Percentiles rank a stretch among this genome's conserved stretches.
phyloP scores from a whole-genome alignment of 164 flowering plant species.

The Amborella trichopoda region DNA sequence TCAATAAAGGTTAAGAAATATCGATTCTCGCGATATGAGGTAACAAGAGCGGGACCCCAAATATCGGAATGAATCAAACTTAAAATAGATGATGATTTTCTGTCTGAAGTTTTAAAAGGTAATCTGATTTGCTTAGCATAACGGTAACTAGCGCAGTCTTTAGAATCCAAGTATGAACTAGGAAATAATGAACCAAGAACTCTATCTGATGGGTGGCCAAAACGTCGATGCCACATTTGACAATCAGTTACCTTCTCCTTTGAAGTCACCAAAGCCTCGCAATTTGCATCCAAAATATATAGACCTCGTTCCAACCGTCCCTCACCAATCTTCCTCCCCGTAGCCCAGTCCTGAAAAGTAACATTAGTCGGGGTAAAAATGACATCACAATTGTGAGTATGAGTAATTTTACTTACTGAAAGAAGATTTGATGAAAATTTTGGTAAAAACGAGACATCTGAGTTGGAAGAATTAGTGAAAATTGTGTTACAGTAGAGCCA shows the following conservation, averaged over 20 bases:
- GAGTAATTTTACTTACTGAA: neutral
- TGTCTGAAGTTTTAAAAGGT: neutral
- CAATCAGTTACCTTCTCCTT: neutral
- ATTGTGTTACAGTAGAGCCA: neutral
- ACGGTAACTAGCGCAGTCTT: neutral
- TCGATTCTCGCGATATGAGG: neutral
- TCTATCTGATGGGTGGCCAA: neutral
- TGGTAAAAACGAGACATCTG: neutral
- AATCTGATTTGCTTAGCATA: neutral
- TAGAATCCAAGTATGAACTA: neutral
- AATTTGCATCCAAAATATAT: neutral
- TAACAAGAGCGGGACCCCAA: neutral
- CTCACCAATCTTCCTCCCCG: slow-evolving; percentile 1
- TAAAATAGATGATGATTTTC: neutral
- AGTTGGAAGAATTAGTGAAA: neutral
- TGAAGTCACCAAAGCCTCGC: neutral
- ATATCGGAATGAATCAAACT: neutral
- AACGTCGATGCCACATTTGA: neutral
- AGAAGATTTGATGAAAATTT: neutral
- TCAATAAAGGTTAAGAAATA: neutral
- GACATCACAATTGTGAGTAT: neutral
- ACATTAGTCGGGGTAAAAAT: neutral
- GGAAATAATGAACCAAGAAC: neutral
- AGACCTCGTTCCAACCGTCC: too few relatives aligned
- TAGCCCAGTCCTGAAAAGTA: neutral